These are phyloP conservation scores for Abrus pulchellus DNA, from an alignment of 306 rosid genomes.

Conservation along the genomic window DNA sequence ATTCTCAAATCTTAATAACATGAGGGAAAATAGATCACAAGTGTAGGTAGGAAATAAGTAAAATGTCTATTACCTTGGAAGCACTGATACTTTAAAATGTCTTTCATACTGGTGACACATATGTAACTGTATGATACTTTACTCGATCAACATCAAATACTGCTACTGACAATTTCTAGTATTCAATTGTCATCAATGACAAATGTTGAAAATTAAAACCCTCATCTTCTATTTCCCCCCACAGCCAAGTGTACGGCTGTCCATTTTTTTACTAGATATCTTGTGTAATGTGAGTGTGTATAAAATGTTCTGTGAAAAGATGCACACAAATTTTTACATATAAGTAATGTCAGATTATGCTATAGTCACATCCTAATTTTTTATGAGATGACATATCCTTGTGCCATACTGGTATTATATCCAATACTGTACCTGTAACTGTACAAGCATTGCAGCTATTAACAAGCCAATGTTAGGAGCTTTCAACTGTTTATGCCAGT, in stretches of 20 bases:
- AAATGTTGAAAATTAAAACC: not conserved
- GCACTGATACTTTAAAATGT: constrained; percentile 5
- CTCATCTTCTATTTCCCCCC: not conserved
- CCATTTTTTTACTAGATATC: not conserved
- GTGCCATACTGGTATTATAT: not conserved
- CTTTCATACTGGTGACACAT: not conserved
- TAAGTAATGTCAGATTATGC: not conserved
- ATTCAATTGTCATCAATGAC: not conserved
- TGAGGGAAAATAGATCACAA: not conserved
- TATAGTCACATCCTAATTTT: not conserved
- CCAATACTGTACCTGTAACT: not conserved
- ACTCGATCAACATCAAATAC: constrained; percentile 5
- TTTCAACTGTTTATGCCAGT: too few relatives aligned
- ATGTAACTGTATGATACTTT: not conserved
- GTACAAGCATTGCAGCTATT: not conserved
- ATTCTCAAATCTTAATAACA: constrained; percentile 1
- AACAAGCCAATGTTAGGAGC: not conserved
- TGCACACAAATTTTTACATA: not conserved
- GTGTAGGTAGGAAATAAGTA: not conserved
- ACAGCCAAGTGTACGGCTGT: not conserved
- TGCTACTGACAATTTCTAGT: not conserved
- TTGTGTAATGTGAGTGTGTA: not conserved
- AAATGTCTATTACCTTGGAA: not conserved
- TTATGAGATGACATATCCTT: constrained; percentile 2
- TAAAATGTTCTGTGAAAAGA: not conserved